Conservation (phyloP, 2,329 filamentous ascomycete genomes). For the Cladosporium sp. region DNA sequence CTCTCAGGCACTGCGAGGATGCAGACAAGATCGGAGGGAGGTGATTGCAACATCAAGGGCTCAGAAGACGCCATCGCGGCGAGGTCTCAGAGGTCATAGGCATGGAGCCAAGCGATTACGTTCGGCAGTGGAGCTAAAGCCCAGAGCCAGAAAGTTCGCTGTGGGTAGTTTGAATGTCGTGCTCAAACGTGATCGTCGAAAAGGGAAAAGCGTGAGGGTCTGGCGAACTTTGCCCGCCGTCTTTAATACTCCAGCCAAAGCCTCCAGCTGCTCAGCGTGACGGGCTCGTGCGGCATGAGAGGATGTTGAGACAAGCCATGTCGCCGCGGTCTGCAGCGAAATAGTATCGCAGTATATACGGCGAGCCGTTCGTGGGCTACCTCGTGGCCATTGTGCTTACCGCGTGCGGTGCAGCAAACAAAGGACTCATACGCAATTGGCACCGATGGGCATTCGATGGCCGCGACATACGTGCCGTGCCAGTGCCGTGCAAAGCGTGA, state of each 20-base stretch:
- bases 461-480: background rate
- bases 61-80: slow-evolving; percentile 9
- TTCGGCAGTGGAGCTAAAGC: slow-evolving; percentile 8
- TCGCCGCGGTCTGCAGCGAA: background rate
- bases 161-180: slow-evolving; percentile 2
- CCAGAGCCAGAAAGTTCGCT: slow-evolving; percentile 5
- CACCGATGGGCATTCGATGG: background rate
- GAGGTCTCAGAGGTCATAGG: slow-evolving; percentile 11
- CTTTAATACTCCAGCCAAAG: background rate
- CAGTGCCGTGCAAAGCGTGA: background rate
- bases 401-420: background rate
- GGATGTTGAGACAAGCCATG: background rate
- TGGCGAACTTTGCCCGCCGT: background rate
- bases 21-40: slow-evolving; percentile 1
- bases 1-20: background rate
- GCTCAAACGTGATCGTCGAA: background rate
- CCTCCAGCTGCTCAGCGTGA: background rate
- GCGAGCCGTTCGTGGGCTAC: too few relatives aligned
- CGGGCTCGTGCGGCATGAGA: background rate
- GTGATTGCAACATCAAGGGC: slow-evolving; percentile 7
- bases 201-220: background rate
- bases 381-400: background rate
- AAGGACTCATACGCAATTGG: background rate
- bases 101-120: slow-evolving; percentile 11
- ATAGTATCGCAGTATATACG: background rate